Evolutionary conservation across 306 rosid species (phyloP).

Genomic region (Gillenia trifoliata): DNA sequence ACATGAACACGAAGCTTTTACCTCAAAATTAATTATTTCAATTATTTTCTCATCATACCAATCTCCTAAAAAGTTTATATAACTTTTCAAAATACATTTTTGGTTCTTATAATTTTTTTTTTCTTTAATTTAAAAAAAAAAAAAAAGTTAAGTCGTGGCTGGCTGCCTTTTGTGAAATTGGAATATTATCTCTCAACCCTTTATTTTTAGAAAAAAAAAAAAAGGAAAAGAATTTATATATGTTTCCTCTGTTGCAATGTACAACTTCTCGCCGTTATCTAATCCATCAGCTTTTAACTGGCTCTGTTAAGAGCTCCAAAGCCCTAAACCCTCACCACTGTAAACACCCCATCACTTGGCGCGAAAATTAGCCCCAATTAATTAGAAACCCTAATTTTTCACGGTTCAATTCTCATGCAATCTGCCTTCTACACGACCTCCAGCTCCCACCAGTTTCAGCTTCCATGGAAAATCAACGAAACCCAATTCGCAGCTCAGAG

Average conservation of each 20-base stretch:
- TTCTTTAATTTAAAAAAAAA: too few species aligned
- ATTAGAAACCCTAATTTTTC: not conserved
- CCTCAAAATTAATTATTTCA: too few species aligned
- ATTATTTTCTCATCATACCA: too few species aligned
- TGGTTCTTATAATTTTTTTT: too few species aligned
- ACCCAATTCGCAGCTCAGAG: conserved; percentile 16
- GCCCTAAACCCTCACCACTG: not conserved
- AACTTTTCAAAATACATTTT: too few species aligned
- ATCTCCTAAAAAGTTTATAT: too few species aligned
- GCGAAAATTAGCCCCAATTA: conserved; percentile 17
- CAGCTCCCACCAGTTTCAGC: conserved; percentile 23
- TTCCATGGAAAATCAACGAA: conserved; percentile 41
- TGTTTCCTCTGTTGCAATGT: not conserved
- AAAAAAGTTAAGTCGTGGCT: too few species aligned
- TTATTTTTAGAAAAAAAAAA: too few species aligned
- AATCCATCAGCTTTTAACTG: not conserved
- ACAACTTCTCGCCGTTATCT: too few species aligned
- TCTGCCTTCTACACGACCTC: conserved; percentile 37
- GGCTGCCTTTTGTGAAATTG: too few species aligned
- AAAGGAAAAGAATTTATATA: not conserved
- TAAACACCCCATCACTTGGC: not conserved
- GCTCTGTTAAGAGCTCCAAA: not conserved
- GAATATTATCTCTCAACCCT: too few species aligned
- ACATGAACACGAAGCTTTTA: too few species aligned
- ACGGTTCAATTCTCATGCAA: conserved; percentile 50